phyloP scores from a whole-genome alignment of 257 asterid genomes.

The Anisodus tanguticus region DNA sequence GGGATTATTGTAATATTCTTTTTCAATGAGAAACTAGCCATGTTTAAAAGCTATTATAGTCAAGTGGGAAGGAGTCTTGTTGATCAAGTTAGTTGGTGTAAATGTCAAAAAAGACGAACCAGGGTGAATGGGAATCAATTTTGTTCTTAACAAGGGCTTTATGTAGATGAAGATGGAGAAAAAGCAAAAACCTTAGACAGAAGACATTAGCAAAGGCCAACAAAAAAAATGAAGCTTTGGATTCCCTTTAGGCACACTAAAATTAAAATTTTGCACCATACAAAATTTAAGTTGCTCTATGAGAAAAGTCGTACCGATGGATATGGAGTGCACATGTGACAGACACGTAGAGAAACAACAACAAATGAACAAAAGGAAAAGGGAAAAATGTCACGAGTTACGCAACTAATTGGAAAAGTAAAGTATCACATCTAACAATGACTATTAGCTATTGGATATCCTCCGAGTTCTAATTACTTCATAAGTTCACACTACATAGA shows the following conservation, averaged over 20 bases:
- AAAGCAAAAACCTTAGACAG: conserved; percentile 28
- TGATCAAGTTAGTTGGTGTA: conserved; percentile 28
- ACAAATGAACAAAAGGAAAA: neutral
- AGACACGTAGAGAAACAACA: neutral
- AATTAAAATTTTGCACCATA: neutral
- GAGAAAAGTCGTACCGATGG: neutral
- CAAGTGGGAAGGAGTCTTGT: conserved; percentile 32
- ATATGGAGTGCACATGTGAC: neutral
- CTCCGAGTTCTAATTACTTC: neutral
- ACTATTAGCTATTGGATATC: neutral
- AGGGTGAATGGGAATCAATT: conserved; percentile 27
- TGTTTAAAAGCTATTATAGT: neutral
- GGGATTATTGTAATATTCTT: neutral
- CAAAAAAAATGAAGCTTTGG: conserved; percentile 35
- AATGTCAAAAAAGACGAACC: conserved; percentile 26
- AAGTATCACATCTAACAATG: neutral
- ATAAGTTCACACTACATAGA: neutral
- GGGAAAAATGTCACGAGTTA: neutral
- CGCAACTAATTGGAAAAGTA: neutral
- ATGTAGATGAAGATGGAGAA: neutral
- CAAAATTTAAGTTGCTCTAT: neutral
- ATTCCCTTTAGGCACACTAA: conserved; percentile 19
- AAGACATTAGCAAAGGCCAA: conserved; percentile 33
- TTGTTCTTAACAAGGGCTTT: conserved; percentile 16
- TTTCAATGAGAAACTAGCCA: neutral